Evolutionary conservation across 2,329 filamentous ascomycete genomes (phyloP), one percentile per base, ranked within the genome.

Genomic region (Monosporascus sp.): DNA sequence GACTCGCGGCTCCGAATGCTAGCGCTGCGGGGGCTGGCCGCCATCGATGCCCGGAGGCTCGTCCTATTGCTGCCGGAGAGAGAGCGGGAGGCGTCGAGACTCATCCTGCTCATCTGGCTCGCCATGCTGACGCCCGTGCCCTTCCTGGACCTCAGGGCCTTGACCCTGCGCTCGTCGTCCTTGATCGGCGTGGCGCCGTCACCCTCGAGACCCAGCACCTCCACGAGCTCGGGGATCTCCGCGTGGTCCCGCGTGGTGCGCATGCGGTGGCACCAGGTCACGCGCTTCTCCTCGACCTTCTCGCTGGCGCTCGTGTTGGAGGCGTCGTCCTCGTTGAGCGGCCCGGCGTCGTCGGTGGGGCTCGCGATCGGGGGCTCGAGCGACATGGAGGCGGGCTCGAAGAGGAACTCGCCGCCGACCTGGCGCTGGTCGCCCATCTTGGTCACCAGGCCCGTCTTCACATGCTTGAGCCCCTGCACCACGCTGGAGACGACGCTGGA

Each of bases 231-330:
- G 0, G 78, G 77, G 1, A 92, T 76, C 73, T 91, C 88, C 1
- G 82, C 81, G 66, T 95, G 90, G 60, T 92, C 90, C 48, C 90
- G 75, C 14, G 89, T 93, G 53, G 83, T 88, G 65, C 77, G 78
- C 90, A 95, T 95, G 27, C 89, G 79, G 71, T 93, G 88, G 62
- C 87, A 91, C 90, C 90, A 95, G 1, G 82, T 85, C 27, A 90
- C 80, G 52, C 73, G 74, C 71, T 88, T 87, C 63, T 81, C 75
- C 63, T 82, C 66, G 16, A 67, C 62, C 43, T 58, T 58, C 49
- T 62, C n/a, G 47, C 27, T 16, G 47, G 20, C 17, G 31, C 44
- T 17, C 17, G 26, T 24, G 20, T 31, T 20, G 38, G 17, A 20
- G 38, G 38, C 38, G n/a, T 52, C 56, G 43, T 58, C 56, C 24